Evolutionary conservation across 495 filamentous ascomycete genomes (phyloP).

Genomic region (Pseudoneurospora amorphoporcata): DNA sequence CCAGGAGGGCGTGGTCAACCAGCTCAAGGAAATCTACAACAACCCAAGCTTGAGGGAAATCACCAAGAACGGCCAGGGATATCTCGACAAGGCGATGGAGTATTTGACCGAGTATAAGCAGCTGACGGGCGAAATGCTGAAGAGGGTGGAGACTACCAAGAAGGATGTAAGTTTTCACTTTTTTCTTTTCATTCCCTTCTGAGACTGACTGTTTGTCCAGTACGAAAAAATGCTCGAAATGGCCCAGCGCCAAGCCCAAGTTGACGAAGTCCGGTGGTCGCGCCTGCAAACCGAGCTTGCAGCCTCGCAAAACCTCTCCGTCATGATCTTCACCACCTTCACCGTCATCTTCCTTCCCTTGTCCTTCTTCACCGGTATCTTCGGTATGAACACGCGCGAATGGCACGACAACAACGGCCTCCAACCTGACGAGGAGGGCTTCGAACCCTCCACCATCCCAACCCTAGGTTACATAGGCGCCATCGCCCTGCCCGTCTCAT

Average conservation of each 20-base stretch:
- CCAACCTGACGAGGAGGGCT: not conserved
- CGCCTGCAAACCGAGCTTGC: slow-evolving; percentile 54
- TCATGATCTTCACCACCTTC: slow-evolving; percentile 63
- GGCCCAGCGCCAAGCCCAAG: slow-evolving; percentile 58
- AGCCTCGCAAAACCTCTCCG: slow-evolving; percentile 49
- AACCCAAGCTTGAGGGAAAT: slow-evolving; percentile 18
- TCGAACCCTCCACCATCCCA: slow-evolving; percentile 13
- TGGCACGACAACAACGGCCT: slow-evolving; percentile 36
- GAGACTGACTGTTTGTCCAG: slow-evolving; percentile 14
- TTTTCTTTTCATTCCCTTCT: too few species aligned
- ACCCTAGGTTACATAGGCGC: slow-evolving; percentile 26
- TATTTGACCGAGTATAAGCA: slow-evolving; percentile 47
- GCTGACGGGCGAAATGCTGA: slow-evolving; percentile 48
- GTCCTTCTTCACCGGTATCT: slow-evolving; percentile 57
- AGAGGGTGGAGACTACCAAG: slow-evolving; percentile 35
- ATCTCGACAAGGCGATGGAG: slow-evolving; percentile 41
- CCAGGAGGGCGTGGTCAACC: slow-evolving; percentile 41
- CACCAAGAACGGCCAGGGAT: slow-evolving; percentile 31
- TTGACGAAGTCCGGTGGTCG: slow-evolving; percentile 56
- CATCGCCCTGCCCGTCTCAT: slow-evolving; percentile 33
- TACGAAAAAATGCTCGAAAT: slow-evolving; percentile 59
- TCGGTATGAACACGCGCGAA: slow-evolving; percentile 56
- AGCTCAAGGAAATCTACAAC: slow-evolving; percentile 34
- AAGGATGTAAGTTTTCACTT: slow-evolving; percentile 28
- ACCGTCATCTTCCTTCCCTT: slow-evolving; percentile 58